Evolutionary conservation across 768 basidiomycete genomes (phyloP).

Genomic region (Suillus subalutaceus): DNA sequence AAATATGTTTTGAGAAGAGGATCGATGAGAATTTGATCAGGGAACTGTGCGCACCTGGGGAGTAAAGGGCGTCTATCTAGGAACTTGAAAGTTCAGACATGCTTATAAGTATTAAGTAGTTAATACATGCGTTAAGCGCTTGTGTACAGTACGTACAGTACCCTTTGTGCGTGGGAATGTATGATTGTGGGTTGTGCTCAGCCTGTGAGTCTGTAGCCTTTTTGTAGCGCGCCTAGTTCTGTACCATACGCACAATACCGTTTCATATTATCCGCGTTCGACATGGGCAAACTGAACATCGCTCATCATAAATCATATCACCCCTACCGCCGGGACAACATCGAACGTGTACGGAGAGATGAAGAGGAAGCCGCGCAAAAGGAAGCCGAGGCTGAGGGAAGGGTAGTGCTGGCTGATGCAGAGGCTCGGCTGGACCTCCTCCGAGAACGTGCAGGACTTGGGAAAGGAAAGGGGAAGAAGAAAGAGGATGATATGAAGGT

Average conservation of each 20-base stretch:
- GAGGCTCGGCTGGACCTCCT: conserved; percentile 75
- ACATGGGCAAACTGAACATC: conserved; percentile 86
- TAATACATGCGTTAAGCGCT: too few species aligned
- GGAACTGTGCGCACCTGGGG: neutral
- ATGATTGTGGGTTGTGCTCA: too few species aligned
- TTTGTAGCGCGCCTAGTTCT: too few species aligned
- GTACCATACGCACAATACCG: conserved; percentile 27
- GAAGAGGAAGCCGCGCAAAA: conserved; percentile 75
- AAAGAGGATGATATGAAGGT: conserved; percentile 37
- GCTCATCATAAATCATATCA: conserved; percentile 93
- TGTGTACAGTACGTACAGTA: too few species aligned
- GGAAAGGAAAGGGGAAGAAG: conserved; percentile 41
- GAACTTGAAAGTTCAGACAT: neutral
- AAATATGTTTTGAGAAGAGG: conserved; percentile 53
- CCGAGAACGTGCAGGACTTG: conserved; percentile 58
- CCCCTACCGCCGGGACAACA: conserved; percentile 83
- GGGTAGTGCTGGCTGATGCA: conserved; percentile 76
- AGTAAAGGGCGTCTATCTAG: neutral
- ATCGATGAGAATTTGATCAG: conserved; percentile 14
- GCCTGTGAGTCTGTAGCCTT: too few species aligned
- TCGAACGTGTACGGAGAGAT: conserved; percentile 77
- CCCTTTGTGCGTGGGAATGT: too few species aligned
- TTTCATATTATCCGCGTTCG: neutral
- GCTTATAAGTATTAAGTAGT: too few species aligned
- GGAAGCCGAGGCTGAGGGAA: conserved; percentile 70